These are phyloP conservation scores for Globisporangium spinosum DNA, from an alignment of 352 stramenopile species.

Conservation along the genomic window DNA sequence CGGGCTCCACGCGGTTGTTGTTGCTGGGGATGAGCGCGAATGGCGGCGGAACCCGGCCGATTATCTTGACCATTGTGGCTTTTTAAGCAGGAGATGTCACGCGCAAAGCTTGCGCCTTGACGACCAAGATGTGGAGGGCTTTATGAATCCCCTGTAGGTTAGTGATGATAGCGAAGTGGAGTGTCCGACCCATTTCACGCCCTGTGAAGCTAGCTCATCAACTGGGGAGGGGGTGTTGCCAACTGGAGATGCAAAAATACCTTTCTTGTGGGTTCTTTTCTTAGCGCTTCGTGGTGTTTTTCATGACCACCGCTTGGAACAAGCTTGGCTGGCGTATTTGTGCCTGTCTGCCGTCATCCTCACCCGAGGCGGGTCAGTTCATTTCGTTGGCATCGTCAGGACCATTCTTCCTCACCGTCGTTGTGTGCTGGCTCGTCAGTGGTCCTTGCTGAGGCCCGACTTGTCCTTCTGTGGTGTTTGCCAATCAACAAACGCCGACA, in stretches of 20 bases:
- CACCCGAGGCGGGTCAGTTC: too few relatives aligned
- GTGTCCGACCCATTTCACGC: too few relatives aligned
- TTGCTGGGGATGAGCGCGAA: slow-evolving; percentile 8
- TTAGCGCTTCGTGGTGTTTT: background rate
- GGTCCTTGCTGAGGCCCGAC: background rate
- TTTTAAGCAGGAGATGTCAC: background rate
- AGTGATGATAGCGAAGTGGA: background rate
- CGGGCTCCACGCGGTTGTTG: background rate
- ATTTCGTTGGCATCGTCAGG: too few relatives aligned
- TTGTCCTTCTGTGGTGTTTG: background rate
- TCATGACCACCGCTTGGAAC: background rate
- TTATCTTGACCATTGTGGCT: background rate
- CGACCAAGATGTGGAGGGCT: background rate
- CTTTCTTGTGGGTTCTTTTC: background rate
- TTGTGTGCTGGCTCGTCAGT: background rate
- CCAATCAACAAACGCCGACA: background rate
- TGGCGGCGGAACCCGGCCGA: background rate
- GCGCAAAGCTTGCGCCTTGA: background rate
- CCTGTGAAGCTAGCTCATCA: background rate
- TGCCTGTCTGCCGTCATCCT: background rate
- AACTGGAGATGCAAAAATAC: background rate
- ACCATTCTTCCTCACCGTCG: background rate
- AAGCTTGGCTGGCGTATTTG: too few relatives aligned
- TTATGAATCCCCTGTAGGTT: background rate
- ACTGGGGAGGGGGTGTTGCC: background rate